Conservation (phyloP, 495 filamentous ascomycete species). For the Jackrogersella multiformis region DNA sequence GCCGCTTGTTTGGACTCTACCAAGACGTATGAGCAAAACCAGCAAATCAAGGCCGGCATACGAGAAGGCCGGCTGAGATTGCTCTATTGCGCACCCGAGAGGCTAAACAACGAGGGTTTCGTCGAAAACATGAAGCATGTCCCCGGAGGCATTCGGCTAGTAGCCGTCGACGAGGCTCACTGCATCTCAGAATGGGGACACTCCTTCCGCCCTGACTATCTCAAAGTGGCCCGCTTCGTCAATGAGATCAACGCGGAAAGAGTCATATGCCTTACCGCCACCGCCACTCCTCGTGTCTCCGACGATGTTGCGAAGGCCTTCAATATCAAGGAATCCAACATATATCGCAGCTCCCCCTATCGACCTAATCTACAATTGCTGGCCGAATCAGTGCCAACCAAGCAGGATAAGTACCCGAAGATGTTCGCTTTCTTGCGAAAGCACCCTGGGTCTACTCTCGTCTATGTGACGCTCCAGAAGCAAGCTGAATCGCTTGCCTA, state of each 20-base stretch:
- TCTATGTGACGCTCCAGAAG: conserved; percentile 65
- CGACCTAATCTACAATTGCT: conserved; percentile 63
- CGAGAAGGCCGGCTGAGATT: conserved; percentile 57
- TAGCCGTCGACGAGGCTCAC: conserved; percentile 69
- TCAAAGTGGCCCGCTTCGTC: conserved; percentile 67
- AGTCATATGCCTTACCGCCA: conserved; percentile 67
- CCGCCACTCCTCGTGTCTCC: conserved; percentile 64
- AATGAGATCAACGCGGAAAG: conserved; percentile 65
- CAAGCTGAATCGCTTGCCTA: conserved; percentile 58
- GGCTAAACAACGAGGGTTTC: conserved; percentile 67
- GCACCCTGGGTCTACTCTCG: conserved; percentile 62
- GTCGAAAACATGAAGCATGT: conserved; percentile 61
- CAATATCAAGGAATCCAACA: conserved; percentile 52
- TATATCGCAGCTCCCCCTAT: conserved; percentile 67
- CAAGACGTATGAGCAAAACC: conserved; percentile 56
- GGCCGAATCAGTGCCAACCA: conserved; percentile 54
- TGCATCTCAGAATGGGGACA: conserved; percentile 71
- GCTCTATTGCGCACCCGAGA: conserved; percentile 67
- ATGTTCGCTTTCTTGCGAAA: conserved; percentile 58
- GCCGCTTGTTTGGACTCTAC: conserved; percentile 65
- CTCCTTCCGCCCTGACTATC: conserved; percentile 67
- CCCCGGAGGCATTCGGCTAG: conserved; percentile 61
- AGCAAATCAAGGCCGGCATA: conserved; percentile 57
- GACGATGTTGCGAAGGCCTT: conserved; percentile 64
- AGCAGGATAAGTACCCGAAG: conserved; percentile 53